These are phyloP conservation scores for Neurospora discreta DNA, from an alignment of 495 filamentous ascomycete species.

Conservation along the genomic window DNA sequence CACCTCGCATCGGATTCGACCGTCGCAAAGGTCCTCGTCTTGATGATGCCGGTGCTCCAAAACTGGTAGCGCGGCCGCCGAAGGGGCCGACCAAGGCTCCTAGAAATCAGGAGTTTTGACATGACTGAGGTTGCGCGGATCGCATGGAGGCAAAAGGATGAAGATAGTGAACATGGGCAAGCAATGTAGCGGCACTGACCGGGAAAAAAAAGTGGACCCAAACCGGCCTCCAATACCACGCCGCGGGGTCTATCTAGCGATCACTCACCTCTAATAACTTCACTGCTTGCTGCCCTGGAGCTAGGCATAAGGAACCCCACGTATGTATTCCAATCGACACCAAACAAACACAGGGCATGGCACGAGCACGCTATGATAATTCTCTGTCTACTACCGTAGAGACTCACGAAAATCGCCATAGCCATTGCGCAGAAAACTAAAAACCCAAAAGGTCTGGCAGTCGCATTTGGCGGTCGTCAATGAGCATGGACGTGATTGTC, in stretches of 20 bases:
- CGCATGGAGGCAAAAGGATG: neutral
- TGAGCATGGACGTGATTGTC: no score
- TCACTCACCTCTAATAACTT: neutral
- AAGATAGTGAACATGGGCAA: neutral
- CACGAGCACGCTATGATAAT: no score
- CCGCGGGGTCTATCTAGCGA: neutral
- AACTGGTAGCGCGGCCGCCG: neutral
- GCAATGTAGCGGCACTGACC: neutral
- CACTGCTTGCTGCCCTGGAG: neutral
- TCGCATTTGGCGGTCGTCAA: neutral
- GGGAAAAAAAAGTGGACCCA: neutral
- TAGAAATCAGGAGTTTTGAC: constrained; percentile 25
- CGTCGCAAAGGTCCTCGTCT: constrained; percentile 25
- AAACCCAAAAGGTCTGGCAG: neutral
- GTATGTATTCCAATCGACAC: neutral
- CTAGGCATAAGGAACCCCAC: neutral
- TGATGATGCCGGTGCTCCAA: constrained; percentile 1
- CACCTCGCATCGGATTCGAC: constrained; percentile 27
- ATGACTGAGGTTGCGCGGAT: constrained; percentile 10
- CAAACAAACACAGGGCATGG: neutral
- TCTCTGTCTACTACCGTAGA: no score
- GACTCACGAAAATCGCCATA: no score
- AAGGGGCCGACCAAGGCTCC: constrained; percentile 20
- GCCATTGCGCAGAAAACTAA: neutral
- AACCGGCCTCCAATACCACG: neutral